Percentiles rank a stretch among this genome's conserved stretches.
These are phyloP conservation scores for Diaporthe nobilis DNA, from an alignment of 2,329 filamentous ascomycete genomes.

Conservation along the genomic window DNA sequence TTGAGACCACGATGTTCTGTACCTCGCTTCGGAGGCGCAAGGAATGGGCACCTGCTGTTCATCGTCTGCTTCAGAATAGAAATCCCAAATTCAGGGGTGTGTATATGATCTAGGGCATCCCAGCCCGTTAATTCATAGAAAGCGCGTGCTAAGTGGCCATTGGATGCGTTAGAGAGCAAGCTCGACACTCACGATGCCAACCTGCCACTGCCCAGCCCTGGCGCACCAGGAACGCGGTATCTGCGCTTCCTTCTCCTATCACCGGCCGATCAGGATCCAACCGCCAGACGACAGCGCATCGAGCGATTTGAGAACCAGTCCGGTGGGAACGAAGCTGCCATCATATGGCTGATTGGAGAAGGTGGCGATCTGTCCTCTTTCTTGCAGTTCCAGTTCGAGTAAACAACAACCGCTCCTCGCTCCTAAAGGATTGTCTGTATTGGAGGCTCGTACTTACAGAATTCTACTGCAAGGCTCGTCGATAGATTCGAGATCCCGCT, in stretches of 20 bases:
- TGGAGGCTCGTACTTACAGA: neutral
- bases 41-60: slow-evolving; percentile 53
- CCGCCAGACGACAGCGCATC: slow-evolving; percentile 50
- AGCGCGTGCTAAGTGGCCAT: slow-evolving; percentile 22
- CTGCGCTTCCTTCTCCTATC: slow-evolving; percentile 60
- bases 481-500: slow-evolving; percentile 54
- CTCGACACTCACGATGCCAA: slow-evolving; percentile 62
- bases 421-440: neutral
- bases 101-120: neutral
- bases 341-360: slow-evolving; percentile 60
- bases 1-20: slow-evolving; percentile 52
- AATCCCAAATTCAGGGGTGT: slow-evolving; percentile 46
- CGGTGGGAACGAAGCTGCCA: slow-evolving; percentile 55
- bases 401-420: slow-evolving; percentile 40
- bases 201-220: slow-evolving; percentile 50
- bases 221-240: slow-evolving; percentile 40
- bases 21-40: slow-evolving; percentile 55
- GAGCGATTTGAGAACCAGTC: slow-evolving; percentile 58
- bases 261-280: slow-evolving; percentile 52
- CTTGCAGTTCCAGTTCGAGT: slow-evolving; percentile 62
- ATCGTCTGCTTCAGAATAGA: slow-evolving; percentile 47
- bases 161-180: slow-evolving; percentile 53
- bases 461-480: slow-evolving; percentile 49
- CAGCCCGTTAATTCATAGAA: neutral
- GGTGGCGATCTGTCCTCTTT: slow-evolving; percentile 52